These are phyloP conservation scores for Huntiella bhutanensis DNA, from an alignment of 2,329 filamentous ascomycete species.

Conservation along the genomic window DNA sequence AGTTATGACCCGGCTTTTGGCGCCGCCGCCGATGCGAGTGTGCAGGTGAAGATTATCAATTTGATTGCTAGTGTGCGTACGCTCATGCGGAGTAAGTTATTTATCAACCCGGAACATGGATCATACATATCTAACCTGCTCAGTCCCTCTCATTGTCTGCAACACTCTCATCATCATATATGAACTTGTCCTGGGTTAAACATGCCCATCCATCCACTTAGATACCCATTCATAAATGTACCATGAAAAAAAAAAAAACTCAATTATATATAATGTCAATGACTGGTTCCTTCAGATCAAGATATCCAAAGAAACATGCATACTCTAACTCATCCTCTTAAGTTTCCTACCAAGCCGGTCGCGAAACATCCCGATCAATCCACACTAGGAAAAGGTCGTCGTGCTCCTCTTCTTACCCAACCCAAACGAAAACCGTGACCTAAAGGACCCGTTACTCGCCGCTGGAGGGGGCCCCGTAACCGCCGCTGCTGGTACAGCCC, in stretches of 20 bases:
- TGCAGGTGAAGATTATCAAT: slow-evolving; percentile 76
- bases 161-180: slow-evolving; percentile 73
- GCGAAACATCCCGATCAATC: not conserved
- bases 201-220: not conserved
- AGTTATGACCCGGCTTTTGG: slow-evolving; percentile 64
- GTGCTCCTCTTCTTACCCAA: slow-evolving; percentile 47
- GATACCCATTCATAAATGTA: no score
- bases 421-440: slow-evolving; percentile 40
- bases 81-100: slow-evolving; percentile 61
- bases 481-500: not conserved
- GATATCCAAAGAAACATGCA: no score
- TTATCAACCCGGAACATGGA: not conserved
- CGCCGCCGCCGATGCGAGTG: slow-evolving; percentile 49
- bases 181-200: slow-evolving; percentile 55
- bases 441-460: slow-evolving; percentile 16
- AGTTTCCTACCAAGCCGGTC: no score
- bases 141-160: slow-evolving; percentile 69
- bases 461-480: not conserved
- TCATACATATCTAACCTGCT: no score
- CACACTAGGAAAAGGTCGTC: slow-evolving; percentile 16
- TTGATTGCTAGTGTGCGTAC: slow-evolving; percentile 80
- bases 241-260: no score
- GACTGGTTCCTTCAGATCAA: not conserved
- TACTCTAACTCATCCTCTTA: no score
- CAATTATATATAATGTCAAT: not conserved